Conservation (phyloP, 331 rosid species). For the Rhamnella rubrinervis region DNA sequence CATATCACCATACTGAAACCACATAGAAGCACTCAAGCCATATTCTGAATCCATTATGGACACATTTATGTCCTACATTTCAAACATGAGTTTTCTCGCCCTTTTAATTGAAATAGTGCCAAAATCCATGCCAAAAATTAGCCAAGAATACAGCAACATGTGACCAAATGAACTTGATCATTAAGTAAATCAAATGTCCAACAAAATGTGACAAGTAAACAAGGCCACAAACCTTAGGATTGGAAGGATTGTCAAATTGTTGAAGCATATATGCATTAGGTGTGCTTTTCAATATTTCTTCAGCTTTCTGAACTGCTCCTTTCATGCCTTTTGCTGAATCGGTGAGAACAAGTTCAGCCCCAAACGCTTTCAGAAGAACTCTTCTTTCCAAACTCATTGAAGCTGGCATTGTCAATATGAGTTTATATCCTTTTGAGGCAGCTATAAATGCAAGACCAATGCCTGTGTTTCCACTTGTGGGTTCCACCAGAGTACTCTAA, state of each 20-base stretch:
- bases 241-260: slow-evolving; percentile 96
- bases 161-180: neutral
- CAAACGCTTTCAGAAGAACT: slow-evolving; percentile 93
- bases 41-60: neutral
- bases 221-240: slow-evolving; percentile 76
- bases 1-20: slow-evolving; percentile 4
- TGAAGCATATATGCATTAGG: slow-evolving; percentile 92
- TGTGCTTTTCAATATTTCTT: slow-evolving; percentile 75
- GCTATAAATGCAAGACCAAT: slow-evolving; percentile 98
- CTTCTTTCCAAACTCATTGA: slow-evolving; percentile 99
- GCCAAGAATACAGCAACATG: neutral
- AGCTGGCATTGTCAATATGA: slow-evolving; percentile 94
- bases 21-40: slow-evolving; percentile 9
- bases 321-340: slow-evolving; percentile 93
- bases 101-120: neutral
- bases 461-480: slow-evolving; percentile 99
- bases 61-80: neutral
- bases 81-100: neutral
- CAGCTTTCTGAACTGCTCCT: slow-evolving; percentile 98
- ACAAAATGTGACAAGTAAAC: slow-evolving; percentile 10
- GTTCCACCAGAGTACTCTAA: slow-evolving; percentile 93
- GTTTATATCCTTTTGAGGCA: slow-evolving; percentile 93
- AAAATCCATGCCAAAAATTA: neutral
- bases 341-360: slow-evolving; percentile 94
- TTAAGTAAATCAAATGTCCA: neutral